Base-by-base conservation (phyloP, 1,284 basidiomycete genomes). In the Cryptococcus amylolentus region DNA sequence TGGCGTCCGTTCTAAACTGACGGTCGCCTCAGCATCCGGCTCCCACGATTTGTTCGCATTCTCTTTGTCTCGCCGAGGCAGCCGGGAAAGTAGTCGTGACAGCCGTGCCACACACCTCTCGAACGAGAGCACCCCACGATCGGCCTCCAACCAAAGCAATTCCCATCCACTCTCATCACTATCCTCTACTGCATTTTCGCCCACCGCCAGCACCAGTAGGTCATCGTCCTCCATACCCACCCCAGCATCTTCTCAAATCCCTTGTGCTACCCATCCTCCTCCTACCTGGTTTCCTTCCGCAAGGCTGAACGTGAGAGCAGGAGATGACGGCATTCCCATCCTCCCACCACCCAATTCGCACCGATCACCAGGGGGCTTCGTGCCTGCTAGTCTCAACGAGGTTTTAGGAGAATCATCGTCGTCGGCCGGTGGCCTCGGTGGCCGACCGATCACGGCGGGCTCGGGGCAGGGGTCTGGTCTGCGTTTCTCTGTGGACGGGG, bases 21-120 rank as follows among this genome's bases (percentile, higher is more conserved):
- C 23, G 23, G 23, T 23, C 23, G 23, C 23, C 3, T 23, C 66
- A 1, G 64, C 69, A n/a, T 35, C 31, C 7, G 31, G 42, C 35
- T 8, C 14, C 48, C 0, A 61, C 61, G 70, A 73, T 53, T 56
- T 73, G 12, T 66, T 67, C 5, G 69, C 67, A 1, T 73, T 72
- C 46, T 70, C 71, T 3, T 56, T 73, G 3, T 67, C 63, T 31
- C 56, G 51, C 14, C 44, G 18, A 45, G 28, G 26, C 4, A 18
- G 14, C 45, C 49, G 20, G 44, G 52, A 43, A 6, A 35, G 5
- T 35, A 35, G 31, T 35, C 31, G 31, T 35, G 31, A 35, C 10
- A 35, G 31, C 31, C 31, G 10, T 2, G 31, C 31, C 31, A 35
- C 31, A 35, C 31, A 35, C 31, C 6, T 35, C 10, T 10, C 31